Base-by-base conservation (phyloP, 108 stramenopile species). In the Cyclotella baltica region DNA sequence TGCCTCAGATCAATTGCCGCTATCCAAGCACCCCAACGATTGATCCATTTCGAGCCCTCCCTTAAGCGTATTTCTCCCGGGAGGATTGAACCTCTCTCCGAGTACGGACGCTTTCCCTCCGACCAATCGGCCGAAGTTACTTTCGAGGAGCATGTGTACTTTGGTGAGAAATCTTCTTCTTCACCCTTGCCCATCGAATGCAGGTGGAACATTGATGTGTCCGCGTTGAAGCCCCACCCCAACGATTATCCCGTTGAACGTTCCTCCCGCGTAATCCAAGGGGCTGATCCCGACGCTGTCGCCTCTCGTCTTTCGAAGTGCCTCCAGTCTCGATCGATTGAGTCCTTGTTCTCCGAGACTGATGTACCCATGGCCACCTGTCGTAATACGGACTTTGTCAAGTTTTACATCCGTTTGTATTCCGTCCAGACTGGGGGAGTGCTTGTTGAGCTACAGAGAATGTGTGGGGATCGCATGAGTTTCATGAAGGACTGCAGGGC, bases 401-500 rank as follows among this genome's bases (percentile, higher is more conserved):
- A 82, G 61, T 93, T 93, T 61, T 85, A 83, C 25, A 80, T 93
- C 53, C 80, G 89, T 15, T 80, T 93, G 13, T 93, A 78, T 77
- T 81, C 87, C 23, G 83, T 46, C 27, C 20, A 31, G 40, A 40
- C 76, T 3, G 81, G 80, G 16, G 85, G 72, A 28, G 59, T 89
- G 28, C 77, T 90, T 51, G 89, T 91, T 22, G 92, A 93, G 69
- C 73, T 93, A 2, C 92, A 93, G 56, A 72, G 89, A 50, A 50
- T 90, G 46, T 83, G 72, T 63, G 92, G 92, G 2, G 77, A 89
- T 19, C 69, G 78, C 23, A 47, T 84, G 16, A 81, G 83, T 70
- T 93, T 93, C 58, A 88, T 91, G 85, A 56, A 61, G 11, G 86
- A 83, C 62, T 91, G 88, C 70, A 72, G 90, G 31, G 83, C 88